Evolutionary conservation across 768 basidiomycete genomes (phyloP).

Genomic region (Hortiboletus flavorubellus): DNA sequence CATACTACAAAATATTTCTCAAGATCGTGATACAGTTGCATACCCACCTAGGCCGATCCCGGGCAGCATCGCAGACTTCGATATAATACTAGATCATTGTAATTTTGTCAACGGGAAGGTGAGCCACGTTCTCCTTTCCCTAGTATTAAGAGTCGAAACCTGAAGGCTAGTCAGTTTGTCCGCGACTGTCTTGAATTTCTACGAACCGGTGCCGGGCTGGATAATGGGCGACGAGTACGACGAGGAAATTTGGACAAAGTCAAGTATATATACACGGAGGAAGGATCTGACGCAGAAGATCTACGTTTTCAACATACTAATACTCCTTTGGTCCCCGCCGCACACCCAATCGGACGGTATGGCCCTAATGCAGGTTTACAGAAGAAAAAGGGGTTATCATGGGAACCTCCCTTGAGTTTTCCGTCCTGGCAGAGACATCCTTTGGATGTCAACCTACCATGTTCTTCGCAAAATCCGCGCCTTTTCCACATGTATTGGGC

Average conservation of each 20-base stretch:
- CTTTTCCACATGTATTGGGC: conserved; percentile 98
- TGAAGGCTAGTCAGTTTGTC: conserved; percentile 60
- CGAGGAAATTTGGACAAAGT: conserved; percentile 71
- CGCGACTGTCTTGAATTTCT: conserved; percentile 92
- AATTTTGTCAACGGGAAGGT: conserved; percentile 77
- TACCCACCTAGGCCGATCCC: conserved; percentile 83
- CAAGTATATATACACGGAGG: conserved; percentile 78
- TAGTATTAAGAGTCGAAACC: not conserved
- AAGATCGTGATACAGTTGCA: conserved; percentile 55
- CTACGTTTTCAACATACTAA: conserved; percentile 3
- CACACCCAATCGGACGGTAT: conserved; percentile 27
- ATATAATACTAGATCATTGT: conserved; percentile 82
- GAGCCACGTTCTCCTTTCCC: not conserved
- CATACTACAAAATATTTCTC: conserved; percentile 53
- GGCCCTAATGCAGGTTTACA: conserved; percentile 54
- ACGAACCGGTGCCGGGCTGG: conserved; percentile 79
- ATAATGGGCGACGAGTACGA: conserved; percentile 69
- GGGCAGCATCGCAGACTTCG: conserved; percentile 84
- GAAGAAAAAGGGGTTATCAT: conserved; percentile 55
- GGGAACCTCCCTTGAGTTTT: conserved; percentile 55
- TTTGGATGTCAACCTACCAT: conserved; percentile 45
- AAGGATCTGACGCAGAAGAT: conserved; percentile 19
- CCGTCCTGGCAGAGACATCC: conserved; percentile 44
- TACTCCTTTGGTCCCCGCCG: conserved; percentile 17
- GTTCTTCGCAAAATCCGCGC: conserved; percentile 74